Evolutionary conservation across 2,329 filamentous ascomycete genomes (phyloP), one percentile per base, ranked within the genome.

Genomic region (Lachnellula cervina): DNA sequence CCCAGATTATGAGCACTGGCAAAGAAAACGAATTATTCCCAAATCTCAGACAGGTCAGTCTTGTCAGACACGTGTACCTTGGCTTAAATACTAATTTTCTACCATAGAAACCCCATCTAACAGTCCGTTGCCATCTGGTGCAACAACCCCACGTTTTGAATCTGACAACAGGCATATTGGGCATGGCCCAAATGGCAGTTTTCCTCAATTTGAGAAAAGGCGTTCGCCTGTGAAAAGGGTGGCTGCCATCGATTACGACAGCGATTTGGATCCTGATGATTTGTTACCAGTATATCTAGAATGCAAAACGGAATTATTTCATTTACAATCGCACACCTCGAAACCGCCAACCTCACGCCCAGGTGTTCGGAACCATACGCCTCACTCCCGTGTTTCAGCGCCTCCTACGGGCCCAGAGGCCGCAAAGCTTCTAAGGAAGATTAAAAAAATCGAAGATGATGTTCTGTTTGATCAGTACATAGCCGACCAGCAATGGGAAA

Each of bases 391-490:
- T 25, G 44, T 49, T 8, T 47, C 32, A 55, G 52, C 16, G 52
- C 49, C 7, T n/a, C 50, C 60, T 7, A 61, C 54, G 45, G 54
- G 66, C 45, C 52, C 60, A 16, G 80, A 82, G 58, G 75, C 84
- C 44, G 79, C 80, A 9, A 89, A 85, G 63, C 72, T 96, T 2
- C 78, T 87, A 42, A 83, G 85, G 16, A 95, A 92, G 68, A 74
- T 97, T 40, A 80, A 84, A 38, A 82, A 81, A 58, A 89, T 97
- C 43, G 87, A 94, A 66, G 87, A 83, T 25, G 89, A 93, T 67
- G 77, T 90, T 16, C 73, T 93, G 3, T 91, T 92, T 65, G 88
- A 93, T 67, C 80, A 79, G 55, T 76, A 79, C 46, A 70, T 80
- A 35, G 88, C 87, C 4, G 82, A 89, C 54, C 75, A 81, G 57